phyloP scores from a whole-genome alignment of 768 basidiomycete species.

The Suillus cothurnatus region DNA sequence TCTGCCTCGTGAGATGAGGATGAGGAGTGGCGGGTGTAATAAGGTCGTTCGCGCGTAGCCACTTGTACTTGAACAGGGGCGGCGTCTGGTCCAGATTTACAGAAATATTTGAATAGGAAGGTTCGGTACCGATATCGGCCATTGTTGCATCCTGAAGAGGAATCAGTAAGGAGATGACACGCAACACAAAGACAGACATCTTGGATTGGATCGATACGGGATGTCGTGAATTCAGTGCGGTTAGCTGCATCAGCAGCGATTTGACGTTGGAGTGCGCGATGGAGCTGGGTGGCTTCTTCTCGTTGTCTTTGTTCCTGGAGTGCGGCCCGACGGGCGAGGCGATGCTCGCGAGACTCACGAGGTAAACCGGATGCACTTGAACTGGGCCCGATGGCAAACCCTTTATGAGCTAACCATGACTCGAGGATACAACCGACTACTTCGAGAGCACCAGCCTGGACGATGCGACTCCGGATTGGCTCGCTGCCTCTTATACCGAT shows the following conservation, averaged over 20 bases:
- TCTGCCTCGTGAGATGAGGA: constrained; percentile 49
- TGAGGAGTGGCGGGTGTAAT: constrained; percentile 23
- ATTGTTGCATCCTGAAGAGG: constrained; percentile 36
- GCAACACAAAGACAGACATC: constrained; percentile 21
- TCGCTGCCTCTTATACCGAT: constrained; percentile 96
- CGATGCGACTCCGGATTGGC: constrained; percentile 86
- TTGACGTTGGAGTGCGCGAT: constrained; percentile 58
- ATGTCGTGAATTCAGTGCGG: constrained; percentile 14
- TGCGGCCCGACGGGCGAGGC: constrained; percentile 61
- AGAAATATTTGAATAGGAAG: constrained; percentile 22
- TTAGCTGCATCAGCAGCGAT: constrained; percentile 38
- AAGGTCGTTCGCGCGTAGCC: constrained; percentile 21
- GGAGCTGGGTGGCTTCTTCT: constrained; percentile 60
- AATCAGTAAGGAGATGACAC: neutral
- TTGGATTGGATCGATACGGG: constrained; percentile 18
- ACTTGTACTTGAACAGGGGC: constrained; percentile 21
- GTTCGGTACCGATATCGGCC: constrained; percentile 27
- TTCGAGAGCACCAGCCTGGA: constrained; percentile 91
- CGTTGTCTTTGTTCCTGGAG: constrained; percentile 57
- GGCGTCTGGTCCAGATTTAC: constrained; percentile 24
- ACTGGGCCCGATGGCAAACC: constrained; percentile 83
- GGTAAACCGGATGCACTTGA: constrained; percentile 74
- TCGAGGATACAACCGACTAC: constrained; percentile 94
- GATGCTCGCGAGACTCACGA: constrained; percentile 74
- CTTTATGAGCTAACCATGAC: constrained; percentile 88